Evolutionary conservation across 768 basidiomycete species (phyloP), one percentile per base, ranked within the genome.

Genomic region (Lactifluus volemus): DNA sequence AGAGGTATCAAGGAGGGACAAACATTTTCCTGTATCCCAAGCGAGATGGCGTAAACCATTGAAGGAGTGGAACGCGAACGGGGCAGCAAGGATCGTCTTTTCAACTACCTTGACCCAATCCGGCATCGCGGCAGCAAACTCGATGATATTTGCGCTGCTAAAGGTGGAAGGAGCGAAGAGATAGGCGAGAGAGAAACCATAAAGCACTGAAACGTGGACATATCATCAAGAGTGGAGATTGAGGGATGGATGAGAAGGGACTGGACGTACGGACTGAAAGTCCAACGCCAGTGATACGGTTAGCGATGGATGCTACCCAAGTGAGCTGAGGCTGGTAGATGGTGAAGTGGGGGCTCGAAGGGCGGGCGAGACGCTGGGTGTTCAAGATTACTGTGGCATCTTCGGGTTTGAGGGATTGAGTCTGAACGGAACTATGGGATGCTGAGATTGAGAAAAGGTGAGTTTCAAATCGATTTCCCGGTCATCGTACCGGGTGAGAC

Each of bases 281-380:
- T 10, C 78, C 90, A 8, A 74, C 81, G 61, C 96, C 97, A 11
- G 93, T 89, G n/a, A 81, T 73, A 72, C 97, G 89, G 75, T 98
- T 87, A 44, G 81, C 84, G 68, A 96, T 92, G 17, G 93, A 97
- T 5, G 75, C 80, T 57, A 90, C 14, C 91, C 92, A 96, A 39
- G 96, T 98, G 50, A 98, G 74, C 75, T 98, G 92, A 2, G 88
- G 89, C 70, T 95, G 88, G 77, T 99, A 99, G 75, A 99, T 98
- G 58, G 93, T 93, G 71, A 93, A 89, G 73, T 98, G 95, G 9
- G 97, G 97, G 68, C 88, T 90, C 63, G 81, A 89, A 17, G 97
- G 96, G n/a, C 97, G 88, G 52, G 78, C 77, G 53, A 91, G 75
- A 65, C 97, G 89, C 73, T 98, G 95, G 66, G 81, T 73, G 79